Percentiles rank a stretch among this genome's conserved stretches.
Evolutionary conservation across 2,329 filamentous ascomycete species (phyloP).

Genomic region (Colletotrichum euphorbiae): DNA sequence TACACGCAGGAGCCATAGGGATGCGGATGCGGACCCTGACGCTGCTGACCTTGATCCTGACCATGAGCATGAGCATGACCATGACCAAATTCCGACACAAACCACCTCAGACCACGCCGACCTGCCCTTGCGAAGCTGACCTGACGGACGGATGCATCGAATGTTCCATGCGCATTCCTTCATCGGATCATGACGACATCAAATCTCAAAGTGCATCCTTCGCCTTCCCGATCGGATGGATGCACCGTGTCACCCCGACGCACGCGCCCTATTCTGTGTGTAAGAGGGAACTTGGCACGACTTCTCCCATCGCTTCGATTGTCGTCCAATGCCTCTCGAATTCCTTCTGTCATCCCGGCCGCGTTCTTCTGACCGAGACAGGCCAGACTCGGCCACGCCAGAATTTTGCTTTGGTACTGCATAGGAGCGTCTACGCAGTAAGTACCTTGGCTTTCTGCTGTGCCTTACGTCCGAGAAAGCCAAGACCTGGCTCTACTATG

Average conservation of each 20-base stretch:
- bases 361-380: neutral
- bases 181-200: constrained; percentile 21
- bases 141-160: constrained; percentile 22
- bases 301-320: neutral
- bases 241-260: too few species aligned
- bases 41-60: too few species aligned
- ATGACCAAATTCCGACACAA: too few species aligned
- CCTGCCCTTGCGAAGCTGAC: too few species aligned
- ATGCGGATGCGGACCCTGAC: too few species aligned
- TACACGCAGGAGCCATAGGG: too few species aligned
- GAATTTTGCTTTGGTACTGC: neutral
- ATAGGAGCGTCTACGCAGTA: too few species aligned
- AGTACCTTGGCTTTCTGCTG: too few species aligned
- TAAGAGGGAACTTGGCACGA: too few species aligned
- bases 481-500: neutral
- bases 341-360: neutral
- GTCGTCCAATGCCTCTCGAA: neutral
- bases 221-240: neutral
- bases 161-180: constrained; percentile 37
- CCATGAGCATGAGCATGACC: too few species aligned
- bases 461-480: constrained; percentile 1
- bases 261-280: neutral
- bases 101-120: neutral
- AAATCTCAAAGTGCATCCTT: neutral
- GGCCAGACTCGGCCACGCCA: neutral